Percentiles rank a stretch among this genome's conserved stretches.
Evolutionary conservation across 2,329 filamentous ascomycete species (phyloP).

Genomic region (Tolypocladium ophioglossoides): DNA sequence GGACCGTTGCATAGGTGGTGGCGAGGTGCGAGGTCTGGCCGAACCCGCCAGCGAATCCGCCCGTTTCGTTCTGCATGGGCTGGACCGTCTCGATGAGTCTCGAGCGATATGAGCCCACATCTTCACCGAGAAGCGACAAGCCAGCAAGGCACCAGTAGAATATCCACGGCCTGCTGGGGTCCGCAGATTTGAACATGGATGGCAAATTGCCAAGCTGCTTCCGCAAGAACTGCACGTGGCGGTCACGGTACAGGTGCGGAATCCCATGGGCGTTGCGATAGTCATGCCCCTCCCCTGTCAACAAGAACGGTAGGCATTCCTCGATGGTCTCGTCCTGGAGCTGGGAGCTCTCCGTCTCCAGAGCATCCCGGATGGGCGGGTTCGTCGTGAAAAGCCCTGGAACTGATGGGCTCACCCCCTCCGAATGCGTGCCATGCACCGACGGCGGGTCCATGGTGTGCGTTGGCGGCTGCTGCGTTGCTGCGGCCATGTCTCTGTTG

Average conservation of each 20-base stretch:
- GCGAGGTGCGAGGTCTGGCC: conserved; percentile 85
- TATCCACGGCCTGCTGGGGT: conserved; percentile 87
- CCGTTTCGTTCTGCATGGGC: conserved; percentile 70
- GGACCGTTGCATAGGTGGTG: conserved; percentile 73
- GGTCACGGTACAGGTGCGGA: conserved; percentile 57
- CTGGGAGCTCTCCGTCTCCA: conserved; percentile 57
- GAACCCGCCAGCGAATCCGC: conserved; percentile 90
- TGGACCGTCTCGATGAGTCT: conserved; percentile 64
- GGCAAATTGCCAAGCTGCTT: conserved; percentile 53
- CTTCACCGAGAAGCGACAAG: conserved; percentile 65
- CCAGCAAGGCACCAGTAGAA: conserved; percentile 84
- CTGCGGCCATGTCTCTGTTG: conserved; percentile 8
- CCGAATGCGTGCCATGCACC: not conserved
- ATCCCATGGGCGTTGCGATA: conserved; percentile 62
- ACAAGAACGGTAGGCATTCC: conserved; percentile 60
- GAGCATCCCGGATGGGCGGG: conserved; percentile 53
- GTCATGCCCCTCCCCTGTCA: conserved; percentile 33
- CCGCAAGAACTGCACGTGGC: conserved; percentile 52
- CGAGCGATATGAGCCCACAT: conserved; percentile 56
- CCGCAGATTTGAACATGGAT: conserved; percentile 58
- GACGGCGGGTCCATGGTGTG: conserved; percentile 1
- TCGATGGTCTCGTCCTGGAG: conserved; percentile 59
- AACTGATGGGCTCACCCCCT: conserved; percentile 17
- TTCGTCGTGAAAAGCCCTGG: conserved; percentile 46
- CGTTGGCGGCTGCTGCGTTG: conserved; percentile 3